Base-by-base conservation (phyloP, 2,329 filamentous ascomycete genomes). In the Mariannaea elegans region DNA sequence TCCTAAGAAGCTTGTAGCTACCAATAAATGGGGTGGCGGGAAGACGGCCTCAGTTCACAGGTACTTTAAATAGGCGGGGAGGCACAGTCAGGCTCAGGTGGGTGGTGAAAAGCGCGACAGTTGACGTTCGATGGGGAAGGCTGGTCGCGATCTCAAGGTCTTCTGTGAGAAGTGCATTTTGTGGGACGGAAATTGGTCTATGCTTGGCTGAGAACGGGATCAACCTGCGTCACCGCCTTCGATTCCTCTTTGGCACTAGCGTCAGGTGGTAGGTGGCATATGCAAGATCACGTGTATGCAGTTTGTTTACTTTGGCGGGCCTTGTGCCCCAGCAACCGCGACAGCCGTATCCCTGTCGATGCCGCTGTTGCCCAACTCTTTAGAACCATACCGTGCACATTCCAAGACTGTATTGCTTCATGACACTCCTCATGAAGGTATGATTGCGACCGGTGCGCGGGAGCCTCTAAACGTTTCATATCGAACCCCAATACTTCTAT, bases 221-320 rank as follows among this genome's bases (percentile, higher is more conserved):
- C 41, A 44, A 21, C 21, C 21, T 62, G 61, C 48, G 62, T 53
- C 56, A 39, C 54, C 51, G 34, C 46, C 62, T 56, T 29, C 45
- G 63, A 67, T 49, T 18, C 66, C 58, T 10, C 10, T 29, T 56
- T 10, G 3, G 53, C 61, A 3, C 58, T 71, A 71, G 69, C 59
- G 54, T 7, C 1, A 1, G 2, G 14, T 1, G 23, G n/a, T 31
- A 31, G 21, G n/a, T 3, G 18, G 36, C 19, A 42, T 19, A 27
- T 21, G 19, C 9, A 10, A 16, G 4, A 36, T 67, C 70, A 72
- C 70, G 70, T 72, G 70, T 12, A 3, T 8, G 12, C 1, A 14
- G 34, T 65, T 72, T 72, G 70, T 72, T 72, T 72, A 72, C 69
- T 69, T 65, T 59, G 57, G 45, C 21, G 41, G 19, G 9, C 32